Evolutionary conservation across 1,284 basidiomycete genomes (phyloP).

Genomic region (Athelia sp.): DNA sequence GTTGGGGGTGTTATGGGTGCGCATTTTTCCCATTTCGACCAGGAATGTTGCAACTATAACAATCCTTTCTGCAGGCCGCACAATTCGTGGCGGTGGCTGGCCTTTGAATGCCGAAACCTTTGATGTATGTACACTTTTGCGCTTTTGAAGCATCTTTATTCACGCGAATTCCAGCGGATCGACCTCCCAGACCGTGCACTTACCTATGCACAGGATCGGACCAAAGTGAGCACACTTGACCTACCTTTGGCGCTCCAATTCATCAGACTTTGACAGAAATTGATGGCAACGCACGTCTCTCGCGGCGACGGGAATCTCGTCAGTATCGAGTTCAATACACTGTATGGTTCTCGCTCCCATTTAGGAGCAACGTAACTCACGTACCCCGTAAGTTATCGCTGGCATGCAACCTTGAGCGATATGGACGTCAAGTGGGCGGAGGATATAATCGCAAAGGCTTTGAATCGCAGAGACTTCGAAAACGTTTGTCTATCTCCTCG

Average conservation of each 20-base stretch:
- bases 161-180: conserved; percentile 4
- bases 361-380: too few relatives aligned
- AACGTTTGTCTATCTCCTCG: conserved; percentile 16
- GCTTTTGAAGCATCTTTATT: neutral
- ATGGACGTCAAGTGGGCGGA: conserved; percentile 41
- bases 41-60: too few relatives aligned
- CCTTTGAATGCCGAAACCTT: conserved; percentile 40
- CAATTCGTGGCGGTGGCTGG: conserved; percentile 23
- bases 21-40: conserved; percentile 5
- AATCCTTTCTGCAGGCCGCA: too few relatives aligned
- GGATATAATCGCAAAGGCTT: conserved; percentile 26
- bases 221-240: too few relatives aligned
- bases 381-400: conserved; percentile 21
- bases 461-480: conserved; percentile 25
- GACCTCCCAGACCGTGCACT: conserved; percentile 7
- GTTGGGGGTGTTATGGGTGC: conserved; percentile 43
- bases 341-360: conserved; percentile 19
- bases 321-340: conserved; percentile 49
- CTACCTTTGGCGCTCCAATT: too few relatives aligned
- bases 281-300: too few relatives aligned
- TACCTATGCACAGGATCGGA: neutral
- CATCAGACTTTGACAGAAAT: too few relatives aligned
- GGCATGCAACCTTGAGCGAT: conserved; percentile 33
- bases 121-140: conserved; percentile 20
- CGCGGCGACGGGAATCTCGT: conserved; percentile 44